phyloP scores from a whole-genome alignment of 2,329 filamentous ascomycete species.

The Ophiocordyceps sinensis region DNA sequence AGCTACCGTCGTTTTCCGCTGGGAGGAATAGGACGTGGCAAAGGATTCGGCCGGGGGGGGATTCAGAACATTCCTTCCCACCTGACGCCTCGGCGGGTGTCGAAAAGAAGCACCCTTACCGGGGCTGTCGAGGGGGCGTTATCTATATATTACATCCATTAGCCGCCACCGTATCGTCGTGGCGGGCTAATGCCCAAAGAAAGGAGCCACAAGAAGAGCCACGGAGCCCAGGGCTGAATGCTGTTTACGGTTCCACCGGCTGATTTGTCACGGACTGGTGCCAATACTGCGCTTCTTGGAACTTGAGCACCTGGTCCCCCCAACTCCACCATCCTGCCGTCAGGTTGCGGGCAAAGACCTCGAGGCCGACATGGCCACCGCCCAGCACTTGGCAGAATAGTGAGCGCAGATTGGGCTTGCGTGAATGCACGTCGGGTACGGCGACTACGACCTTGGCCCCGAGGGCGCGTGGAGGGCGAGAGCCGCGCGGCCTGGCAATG shows the following conservation, averaged over 20 bases:
- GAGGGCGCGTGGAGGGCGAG: conserved; percentile 9
- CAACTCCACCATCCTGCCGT: conserved; percentile 67
- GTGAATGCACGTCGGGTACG: conserved; percentile 63
- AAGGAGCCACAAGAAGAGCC: not conserved
- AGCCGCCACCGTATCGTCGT: no score
- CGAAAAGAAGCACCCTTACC: no score
- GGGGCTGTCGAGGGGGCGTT: no score
- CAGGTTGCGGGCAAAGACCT: conserved; percentile 62
- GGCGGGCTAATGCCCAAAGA: no score
- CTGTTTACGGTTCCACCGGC: not conserved
- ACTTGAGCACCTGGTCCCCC: conserved; percentile 60
- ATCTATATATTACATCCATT: no score
- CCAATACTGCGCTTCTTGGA: conserved; percentile 47
- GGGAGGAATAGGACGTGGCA: not conserved
- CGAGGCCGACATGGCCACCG: conserved; percentile 42
- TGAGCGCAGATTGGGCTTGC: conserved; percentile 57
- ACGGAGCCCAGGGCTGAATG: not conserved
- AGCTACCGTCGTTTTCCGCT: not conserved
- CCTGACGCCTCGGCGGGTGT: no score
- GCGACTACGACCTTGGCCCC: conserved; percentile 45
- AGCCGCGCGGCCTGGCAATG: conserved; percentile 34
- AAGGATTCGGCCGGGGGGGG: no score
- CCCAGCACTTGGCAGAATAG: conserved; percentile 43
- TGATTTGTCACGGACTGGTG: conserved; percentile 4
- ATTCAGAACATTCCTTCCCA: no score